Conservation (phyloP, 805 yeast genomes). For the Teunomyces pallodes region DNA sequence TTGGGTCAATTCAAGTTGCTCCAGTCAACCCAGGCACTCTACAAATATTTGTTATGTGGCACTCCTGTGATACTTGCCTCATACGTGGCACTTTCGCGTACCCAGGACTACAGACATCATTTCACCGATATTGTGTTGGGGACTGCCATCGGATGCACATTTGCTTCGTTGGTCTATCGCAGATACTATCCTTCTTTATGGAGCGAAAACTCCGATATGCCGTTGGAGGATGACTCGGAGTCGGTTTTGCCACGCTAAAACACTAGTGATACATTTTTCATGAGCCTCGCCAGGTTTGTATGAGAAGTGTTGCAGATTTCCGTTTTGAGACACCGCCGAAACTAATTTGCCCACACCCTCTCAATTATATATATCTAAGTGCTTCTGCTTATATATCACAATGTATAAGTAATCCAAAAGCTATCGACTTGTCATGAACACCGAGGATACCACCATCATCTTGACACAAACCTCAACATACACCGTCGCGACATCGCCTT, state of each 20-base stretch:
- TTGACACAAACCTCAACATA: constrained; percentile 12
- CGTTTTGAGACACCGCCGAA: constrained; percentile 1
- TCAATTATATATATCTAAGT: neutral
- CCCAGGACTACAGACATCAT: constrained; percentile 39
- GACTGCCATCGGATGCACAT: constrained; percentile 20
- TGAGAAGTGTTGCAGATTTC: neutral
- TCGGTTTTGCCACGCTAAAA: constrained; percentile 5
- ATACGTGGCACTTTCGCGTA: constrained; percentile 31
- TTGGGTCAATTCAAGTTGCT: constrained; percentile 24
- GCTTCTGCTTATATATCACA: too few relatives aligned
- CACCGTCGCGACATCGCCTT: constrained; percentile 4
- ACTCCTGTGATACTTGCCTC: constrained; percentile 26
- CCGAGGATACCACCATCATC: constrained; percentile 7
- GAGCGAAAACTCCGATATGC: constrained; percentile 8
- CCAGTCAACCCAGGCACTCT: constrained; percentile 14
- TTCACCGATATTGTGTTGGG: constrained; percentile 31
- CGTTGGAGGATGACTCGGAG: constrained; percentile 3
- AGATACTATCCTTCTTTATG: constrained; percentile 11
- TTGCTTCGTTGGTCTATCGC: constrained; percentile 13
- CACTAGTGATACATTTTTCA: neutral
- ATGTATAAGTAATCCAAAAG: neutral
- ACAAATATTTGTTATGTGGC: constrained; percentile 14
- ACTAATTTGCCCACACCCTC: neutral
- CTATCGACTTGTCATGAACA: neutral
- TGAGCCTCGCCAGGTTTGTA: neutral